These are phyloP conservation scores for Linderniella brevidens DNA, from an alignment of 257 asterid species.

Conservation along the genomic window DNA sequence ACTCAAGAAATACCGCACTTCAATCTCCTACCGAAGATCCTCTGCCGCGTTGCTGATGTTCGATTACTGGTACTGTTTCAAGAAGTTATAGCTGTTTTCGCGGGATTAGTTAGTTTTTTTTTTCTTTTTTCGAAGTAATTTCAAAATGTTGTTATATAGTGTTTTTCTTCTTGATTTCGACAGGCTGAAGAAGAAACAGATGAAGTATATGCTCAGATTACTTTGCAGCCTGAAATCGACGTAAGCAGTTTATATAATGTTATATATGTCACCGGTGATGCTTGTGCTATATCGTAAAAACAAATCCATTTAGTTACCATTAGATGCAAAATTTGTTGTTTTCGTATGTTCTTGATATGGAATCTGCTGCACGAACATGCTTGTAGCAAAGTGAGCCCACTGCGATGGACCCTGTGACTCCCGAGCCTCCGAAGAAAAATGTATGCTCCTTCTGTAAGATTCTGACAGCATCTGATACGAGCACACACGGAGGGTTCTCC, in stretches of 20 bases:
- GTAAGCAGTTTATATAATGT: conserved; percentile 21
- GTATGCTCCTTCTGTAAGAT: conserved; percentile 58
- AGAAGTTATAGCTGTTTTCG: not conserved
- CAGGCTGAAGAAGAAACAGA: conserved; percentile 76
- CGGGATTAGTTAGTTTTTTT: too few relatives aligned
- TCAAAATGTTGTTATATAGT: not conserved
- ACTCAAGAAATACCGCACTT: conserved; percentile 41
- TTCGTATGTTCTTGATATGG: too few relatives aligned
- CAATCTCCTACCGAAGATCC: conserved; percentile 72
- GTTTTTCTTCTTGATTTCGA: not conserved
- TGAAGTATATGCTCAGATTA: conserved; percentile 79
- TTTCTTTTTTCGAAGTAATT: not conserved
- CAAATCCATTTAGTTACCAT: too few relatives aligned
- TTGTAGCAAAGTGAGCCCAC: conserved; percentile 56
- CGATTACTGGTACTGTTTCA: conserved; percentile 32
- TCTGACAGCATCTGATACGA: conserved; percentile 83
- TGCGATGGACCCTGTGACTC: conserved; percentile 31
- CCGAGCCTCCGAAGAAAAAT: conserved; percentile 33
- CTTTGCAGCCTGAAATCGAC: conserved; percentile 51
- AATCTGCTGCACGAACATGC: not conserved
- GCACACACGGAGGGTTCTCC: conserved; percentile 92
- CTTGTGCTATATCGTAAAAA: not conserved
- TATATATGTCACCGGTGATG: not conserved
- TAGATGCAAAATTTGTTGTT: too few relatives aligned
- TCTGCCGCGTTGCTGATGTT: conserved; percentile 40